A percentile compares a stretch with the other conserved stretches of the same genome.
Evolutionary conservation across 768 basidiomycete genomes (phyloP).

Genomic region (Xanthoconium purpureum): DNA sequence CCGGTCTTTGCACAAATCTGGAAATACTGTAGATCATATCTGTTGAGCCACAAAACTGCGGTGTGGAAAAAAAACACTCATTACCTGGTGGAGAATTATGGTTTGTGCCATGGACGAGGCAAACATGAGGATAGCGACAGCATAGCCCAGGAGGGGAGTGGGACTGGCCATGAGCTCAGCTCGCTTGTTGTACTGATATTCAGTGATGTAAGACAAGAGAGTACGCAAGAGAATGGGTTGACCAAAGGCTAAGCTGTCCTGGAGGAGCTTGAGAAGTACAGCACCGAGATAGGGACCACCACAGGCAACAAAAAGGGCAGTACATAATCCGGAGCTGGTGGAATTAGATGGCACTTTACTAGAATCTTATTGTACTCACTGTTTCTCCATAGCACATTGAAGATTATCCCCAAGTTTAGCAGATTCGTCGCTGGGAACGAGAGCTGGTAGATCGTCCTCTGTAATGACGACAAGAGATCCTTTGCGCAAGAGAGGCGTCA

Average conservation of each 20-base stretch:
- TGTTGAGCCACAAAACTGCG: background rate
- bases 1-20: constrained; percentile 80
- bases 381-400: constrained; percentile 57
- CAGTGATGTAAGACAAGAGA: constrained; percentile 77
- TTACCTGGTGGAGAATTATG: constrained; percentile 73
- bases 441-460: constrained; percentile 80
- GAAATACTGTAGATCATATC: constrained; percentile 60
- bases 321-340: constrained; percentile 60
- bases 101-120: constrained; percentile 75
- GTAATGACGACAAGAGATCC: constrained; percentile 66
- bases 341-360: background rate
- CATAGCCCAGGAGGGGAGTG: constrained; percentile 63
- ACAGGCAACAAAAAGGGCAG: constrained; percentile 72
- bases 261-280: constrained; percentile 63
- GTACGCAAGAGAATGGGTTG: constrained; percentile 86
- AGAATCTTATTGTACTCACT: constrained; percentile 41
- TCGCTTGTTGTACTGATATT: constrained; percentile 56
- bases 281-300: constrained; percentile 72
- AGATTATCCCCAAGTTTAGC: constrained; percentile 62
- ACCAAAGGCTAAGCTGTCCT: constrained; percentile 77
- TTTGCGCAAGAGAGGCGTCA: constrained; percentile 75
- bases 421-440: constrained; percentile 68
- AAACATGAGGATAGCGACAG: constrained; percentile 80
- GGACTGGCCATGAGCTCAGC: constrained; percentile 23
- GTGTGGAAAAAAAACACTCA: background rate